These are phyloP conservation scores for Oidiodendron maius DNA, from an alignment of 495 filamentous ascomycete species.

Conservation along the genomic window DNA sequence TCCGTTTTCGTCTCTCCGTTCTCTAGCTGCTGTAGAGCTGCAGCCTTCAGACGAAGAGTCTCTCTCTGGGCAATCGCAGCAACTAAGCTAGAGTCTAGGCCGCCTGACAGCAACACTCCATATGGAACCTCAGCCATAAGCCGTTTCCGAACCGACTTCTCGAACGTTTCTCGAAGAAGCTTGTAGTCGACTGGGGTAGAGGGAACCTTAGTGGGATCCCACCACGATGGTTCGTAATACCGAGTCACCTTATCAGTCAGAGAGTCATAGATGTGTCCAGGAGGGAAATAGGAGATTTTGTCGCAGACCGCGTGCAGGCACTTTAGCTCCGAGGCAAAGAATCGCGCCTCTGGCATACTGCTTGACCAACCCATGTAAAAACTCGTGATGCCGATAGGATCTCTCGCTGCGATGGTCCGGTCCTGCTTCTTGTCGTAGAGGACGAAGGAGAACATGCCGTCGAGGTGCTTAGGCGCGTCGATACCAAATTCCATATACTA, in stretches of 20 bases:
- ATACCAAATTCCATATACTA: constrained; percentile 91
- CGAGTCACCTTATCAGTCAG: constrained; percentile 71
- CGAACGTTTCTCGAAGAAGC: constrained; percentile 69
- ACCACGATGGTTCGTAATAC: constrained; percentile 91
- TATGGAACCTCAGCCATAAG: constrained; percentile 99
- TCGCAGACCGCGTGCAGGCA: constrained; percentile 91
- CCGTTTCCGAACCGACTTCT: constrained; percentile 89
- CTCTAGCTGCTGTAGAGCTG: constrained; percentile 35
- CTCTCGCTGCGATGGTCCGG: constrained; percentile 86
- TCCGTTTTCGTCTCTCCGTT: constrained; percentile 27
- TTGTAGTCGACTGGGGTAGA: constrained; percentile 76
- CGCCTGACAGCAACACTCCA: constrained; percentile 91
- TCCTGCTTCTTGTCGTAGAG: constrained; percentile 91
- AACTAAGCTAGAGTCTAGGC: constrained; percentile 91
- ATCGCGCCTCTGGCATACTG: constrained; percentile 73
- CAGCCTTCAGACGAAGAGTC: constrained; percentile 66
- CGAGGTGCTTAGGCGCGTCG: constrained; percentile 88
- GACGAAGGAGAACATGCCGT: constrained; percentile 99
- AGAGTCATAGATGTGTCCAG: constrained; percentile 93
- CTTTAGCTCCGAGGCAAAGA: constrained; percentile 96
- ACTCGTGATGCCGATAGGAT: constrained; percentile 95
- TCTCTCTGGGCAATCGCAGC: constrained; percentile 94
- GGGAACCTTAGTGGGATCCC: constrained; percentile 75
- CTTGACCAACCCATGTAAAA: constrained; percentile 93
- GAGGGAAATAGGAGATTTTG: constrained; percentile 88